Evolutionary conservation across 2,329 filamentous ascomycete species (phyloP).

Genomic region (Neoscytalidium dimidiatum): DNA sequence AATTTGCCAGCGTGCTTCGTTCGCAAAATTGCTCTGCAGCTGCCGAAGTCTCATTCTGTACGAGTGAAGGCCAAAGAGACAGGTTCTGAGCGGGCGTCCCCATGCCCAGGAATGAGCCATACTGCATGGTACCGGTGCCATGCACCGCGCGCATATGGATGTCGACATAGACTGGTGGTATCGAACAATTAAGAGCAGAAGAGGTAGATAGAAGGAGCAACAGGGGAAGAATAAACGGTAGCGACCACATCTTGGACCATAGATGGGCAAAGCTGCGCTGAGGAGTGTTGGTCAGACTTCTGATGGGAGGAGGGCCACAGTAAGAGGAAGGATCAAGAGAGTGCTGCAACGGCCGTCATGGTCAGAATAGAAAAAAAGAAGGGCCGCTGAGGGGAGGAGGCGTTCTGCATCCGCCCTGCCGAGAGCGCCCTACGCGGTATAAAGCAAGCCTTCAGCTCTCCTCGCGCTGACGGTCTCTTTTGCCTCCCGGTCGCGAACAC

Average conservation of each 20-base stretch:
- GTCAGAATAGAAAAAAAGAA: not conserved
- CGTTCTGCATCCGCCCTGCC: not conserved
- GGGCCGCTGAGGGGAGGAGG: not conserved
- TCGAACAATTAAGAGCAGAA: conserved; percentile 40
- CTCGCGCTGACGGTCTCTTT: not conserved
- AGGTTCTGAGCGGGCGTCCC: conserved; percentile 47
- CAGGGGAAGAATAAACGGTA: conserved; percentile 31
- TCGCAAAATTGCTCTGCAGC: conserved; percentile 39
- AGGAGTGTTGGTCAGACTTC: conserved; percentile 2
- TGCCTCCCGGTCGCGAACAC: not conserved
- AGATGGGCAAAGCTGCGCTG: not conserved
- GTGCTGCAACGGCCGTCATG: not conserved
- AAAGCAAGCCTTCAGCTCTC: not conserved
- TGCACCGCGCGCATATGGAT: conserved; percentile 47
- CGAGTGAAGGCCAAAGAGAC: conserved; percentile 46
- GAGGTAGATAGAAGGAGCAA: conserved; percentile 39
- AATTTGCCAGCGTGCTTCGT: conserved; percentile 34
- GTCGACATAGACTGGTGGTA: conserved; percentile 45
- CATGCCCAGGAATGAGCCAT: conserved; percentile 48
- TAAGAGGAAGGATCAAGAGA: conserved; percentile 12
- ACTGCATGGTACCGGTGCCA: conserved; percentile 41
- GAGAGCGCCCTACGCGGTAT: conserved; percentile 12
- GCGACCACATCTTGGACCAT: conserved; percentile 29
- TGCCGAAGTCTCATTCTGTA: conserved; percentile 45
- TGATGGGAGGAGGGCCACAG: not conserved